Base-by-base conservation (phyloP, 495 filamentous ascomycete species). In the Elaphomyces granulatus region DNA sequence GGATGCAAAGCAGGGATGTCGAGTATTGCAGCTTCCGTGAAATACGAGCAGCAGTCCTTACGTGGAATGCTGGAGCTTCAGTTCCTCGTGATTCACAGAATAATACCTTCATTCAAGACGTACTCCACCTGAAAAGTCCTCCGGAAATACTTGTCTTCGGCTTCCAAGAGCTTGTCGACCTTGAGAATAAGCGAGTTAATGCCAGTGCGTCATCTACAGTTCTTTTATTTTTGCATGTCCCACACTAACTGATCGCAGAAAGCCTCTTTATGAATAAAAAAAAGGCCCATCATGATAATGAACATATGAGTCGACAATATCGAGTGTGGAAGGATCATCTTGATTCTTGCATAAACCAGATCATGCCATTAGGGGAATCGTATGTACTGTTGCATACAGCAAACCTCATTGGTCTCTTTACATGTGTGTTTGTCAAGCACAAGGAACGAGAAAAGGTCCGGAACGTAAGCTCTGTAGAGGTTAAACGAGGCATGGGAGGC, bases 221-320 rank as follows among this genome's bases (percentile, higher is more conserved):
- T n/a, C n/a, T n/a, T n/a, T n/a, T n/a, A n/a, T n/a, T n/a, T n/a
- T n/a, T n/a, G n/a, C n/a, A n/a, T n/a, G n/a, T n/a, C n/a, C n/a
- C n/a, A n/a, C n/a, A n/a, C n/a, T n/a, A n/a, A n/a, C n/a, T 8
- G 14, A 8, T 16, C 18, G 6, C 56, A 75, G 71, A 83, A 60
- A 78, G 77, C 32, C 71, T 85, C 44, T 66, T 84, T 38, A 36
- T 62, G 33, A 65, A 67, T 49, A 96, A 92, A 60, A 94, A 94
- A 66, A 94, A 93, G 51, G 85, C 93, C 41, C 74, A 77, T 12
- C 64, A 79, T 0, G 85, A 88, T 45, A 83, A 87, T 47, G 87
- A 95, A 52, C 80, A 86, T 45, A 95, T 96, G 84, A 88, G 82
- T 61, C 87, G 88, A 44, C 88, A 95, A 56, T 98, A 98, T 49